Conservation (phyloP, 1,284 basidiomycete genomes). For the Somion occarium region DNA sequence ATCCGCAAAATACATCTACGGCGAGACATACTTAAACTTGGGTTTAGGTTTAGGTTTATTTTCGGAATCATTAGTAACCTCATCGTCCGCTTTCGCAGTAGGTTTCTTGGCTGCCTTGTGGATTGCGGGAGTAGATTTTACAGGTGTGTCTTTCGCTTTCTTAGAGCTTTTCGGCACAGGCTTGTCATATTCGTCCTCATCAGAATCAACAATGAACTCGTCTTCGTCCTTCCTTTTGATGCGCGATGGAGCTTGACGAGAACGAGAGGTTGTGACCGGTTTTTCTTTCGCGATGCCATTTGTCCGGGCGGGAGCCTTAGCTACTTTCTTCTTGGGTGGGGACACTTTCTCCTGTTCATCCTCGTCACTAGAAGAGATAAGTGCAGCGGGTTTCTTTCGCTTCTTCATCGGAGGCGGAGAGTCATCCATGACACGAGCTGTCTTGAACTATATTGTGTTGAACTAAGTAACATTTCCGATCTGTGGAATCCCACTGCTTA, state of each 20-base stretch:
- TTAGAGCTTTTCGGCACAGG: not conserved
- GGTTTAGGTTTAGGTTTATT: not conserved
- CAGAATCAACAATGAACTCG: conserved; percentile 8
- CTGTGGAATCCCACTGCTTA: not conserved
- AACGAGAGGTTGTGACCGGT: not conserved
- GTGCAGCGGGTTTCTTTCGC: conserved; percentile 1
- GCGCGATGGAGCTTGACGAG: not conserved
- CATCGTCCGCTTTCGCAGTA: not conserved
- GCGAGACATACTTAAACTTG: conserved; percentile 31
- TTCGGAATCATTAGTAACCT: conserved; percentile 5
- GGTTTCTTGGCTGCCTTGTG: not conserved
- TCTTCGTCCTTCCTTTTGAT: not conserved
- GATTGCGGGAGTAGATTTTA: not conserved
- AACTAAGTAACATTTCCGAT: not conserved
- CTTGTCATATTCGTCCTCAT: conserved; percentile 7
- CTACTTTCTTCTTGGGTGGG: conserved; percentile 1
- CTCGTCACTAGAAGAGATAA: conserved; percentile 10
- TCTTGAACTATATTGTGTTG: not conserved
- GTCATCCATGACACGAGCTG: not conserved
- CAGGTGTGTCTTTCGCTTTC: conserved; percentile 9
- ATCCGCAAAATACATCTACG: not conserved
- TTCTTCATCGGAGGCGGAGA: not conserved
- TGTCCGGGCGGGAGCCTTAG: not conserved
- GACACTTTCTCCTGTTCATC: not conserved
- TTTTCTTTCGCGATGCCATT: not conserved